Evolutionary conservation across 257 asterid species (phyloP), one percentile per base, ranked within the genome.

Genomic region (Solanum peruvianum): DNA sequence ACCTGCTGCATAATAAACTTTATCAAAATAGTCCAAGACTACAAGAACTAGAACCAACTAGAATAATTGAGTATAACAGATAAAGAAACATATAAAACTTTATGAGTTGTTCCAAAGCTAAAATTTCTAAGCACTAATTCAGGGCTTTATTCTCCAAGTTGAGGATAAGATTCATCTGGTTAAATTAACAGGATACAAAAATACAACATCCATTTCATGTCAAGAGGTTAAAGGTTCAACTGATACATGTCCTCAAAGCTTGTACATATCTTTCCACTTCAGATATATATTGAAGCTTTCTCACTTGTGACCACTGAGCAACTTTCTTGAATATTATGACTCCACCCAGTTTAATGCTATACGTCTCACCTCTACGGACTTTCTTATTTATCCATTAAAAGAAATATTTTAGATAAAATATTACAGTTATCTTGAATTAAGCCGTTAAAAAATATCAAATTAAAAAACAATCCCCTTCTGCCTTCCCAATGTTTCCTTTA

Each of bases 291-390:
- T 97, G 99, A 88, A 94, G 96, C 92, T 95, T 97, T 87, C 99
- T 92, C 37, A 97, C 99, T 87, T 99, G 94, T 21, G 99, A 97
- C 52, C 99, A 98, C 90, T 95, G 99, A 91, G 99, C 98, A 86
- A 93, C 95, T 90, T 95, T 98, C 96, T 99, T 97, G 96, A 88
- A 90, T 87, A 60, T 87, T 82, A 82, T 31, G 69, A 62, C 27
- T 73, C 3, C 31, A 73, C 82, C 29, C 8, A 37, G 52, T 39
- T 73, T 39, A 31, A 73, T 37, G 39, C 82, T 3, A 23, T 73
- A 15, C 6, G 5, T 52, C 33, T 21, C 31, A 20, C 11, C 14
- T 39, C 52, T 37, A 5, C 29, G 31, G 52, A 41, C 11, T 37
- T 20, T 73, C 52, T 73, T 11, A 20, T 10, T 37, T 73, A 39